These are phyloP conservation scores for Buddleja alternifolia DNA, from an alignment of 257 asterid species.

Conservation along the genomic window DNA sequence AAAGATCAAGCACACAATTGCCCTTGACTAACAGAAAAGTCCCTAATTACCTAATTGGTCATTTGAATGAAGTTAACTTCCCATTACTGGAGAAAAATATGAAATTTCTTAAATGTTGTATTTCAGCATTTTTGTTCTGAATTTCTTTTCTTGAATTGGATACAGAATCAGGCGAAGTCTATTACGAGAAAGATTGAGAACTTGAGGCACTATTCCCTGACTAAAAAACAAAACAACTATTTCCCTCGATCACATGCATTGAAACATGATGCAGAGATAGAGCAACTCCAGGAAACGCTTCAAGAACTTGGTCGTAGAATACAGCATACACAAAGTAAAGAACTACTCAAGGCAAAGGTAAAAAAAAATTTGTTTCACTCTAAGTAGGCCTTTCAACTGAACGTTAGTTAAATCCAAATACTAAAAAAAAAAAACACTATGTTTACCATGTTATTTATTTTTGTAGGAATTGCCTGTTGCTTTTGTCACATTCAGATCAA, in stretches of 20 bases:
- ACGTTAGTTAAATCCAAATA: no score
- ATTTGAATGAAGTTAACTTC: no score
- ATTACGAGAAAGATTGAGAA: slow-evolving; percentile 52
- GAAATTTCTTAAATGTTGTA: no score
- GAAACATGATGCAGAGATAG: slow-evolving; percentile 47
- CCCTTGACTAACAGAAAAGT: no score
- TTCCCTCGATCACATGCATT: slow-evolving; percentile 31
- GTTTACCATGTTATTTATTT: no score
- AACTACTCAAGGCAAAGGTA: slow-evolving; percentile 72
- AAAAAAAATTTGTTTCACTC: no score
- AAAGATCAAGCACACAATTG: no score
- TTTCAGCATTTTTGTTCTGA: no score
- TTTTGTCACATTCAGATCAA: slow-evolving; percentile 72
- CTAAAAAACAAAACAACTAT: slow-evolving; percentile 28
- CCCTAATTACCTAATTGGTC: no score
- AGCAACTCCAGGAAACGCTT: slow-evolving; percentile 58
- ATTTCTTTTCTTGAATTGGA: slow-evolving; percentile 18
- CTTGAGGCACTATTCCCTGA: slow-evolving; percentile 44
- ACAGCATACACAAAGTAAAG: slow-evolving; percentile 50
- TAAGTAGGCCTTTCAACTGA: no score
- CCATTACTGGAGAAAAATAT: no score
- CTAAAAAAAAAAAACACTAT: no score
- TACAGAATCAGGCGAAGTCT: slow-evolving; percentile 65
- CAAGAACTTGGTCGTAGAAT: slow-evolving; percentile 54
- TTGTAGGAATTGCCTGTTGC: slow-evolving; percentile 80